Conservation (phyloP, 768 basidiomycete genomes). For the Serpula lacrymans region DNA sequence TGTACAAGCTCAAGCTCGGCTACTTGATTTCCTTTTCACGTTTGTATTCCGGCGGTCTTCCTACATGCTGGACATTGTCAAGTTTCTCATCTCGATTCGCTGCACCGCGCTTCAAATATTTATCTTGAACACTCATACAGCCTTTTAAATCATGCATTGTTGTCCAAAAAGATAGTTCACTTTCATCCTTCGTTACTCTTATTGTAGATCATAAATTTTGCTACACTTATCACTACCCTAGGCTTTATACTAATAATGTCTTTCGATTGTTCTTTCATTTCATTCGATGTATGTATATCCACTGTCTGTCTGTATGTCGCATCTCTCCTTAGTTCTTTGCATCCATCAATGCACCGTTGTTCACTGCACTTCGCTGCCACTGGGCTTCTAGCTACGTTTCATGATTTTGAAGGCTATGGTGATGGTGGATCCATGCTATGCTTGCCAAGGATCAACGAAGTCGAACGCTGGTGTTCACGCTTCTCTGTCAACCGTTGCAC, state of each 20-base stretch:
- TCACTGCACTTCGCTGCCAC: no score
- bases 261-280: background rate
- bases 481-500: no score
- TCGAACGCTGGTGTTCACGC: no score
- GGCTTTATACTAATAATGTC: background rate
- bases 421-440: no score
- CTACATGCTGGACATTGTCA: background rate
- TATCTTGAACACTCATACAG: background rate
- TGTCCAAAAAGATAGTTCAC: no score
- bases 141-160: conserved; percentile 1
- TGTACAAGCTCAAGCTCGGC: background rate
- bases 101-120: conserved; percentile 5
- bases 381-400: no score
- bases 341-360: background rate
- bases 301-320: background rate
- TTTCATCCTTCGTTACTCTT: background rate
- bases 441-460: no score
- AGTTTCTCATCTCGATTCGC: background rate
- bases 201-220: background rate
- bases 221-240: background rate
- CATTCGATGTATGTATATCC: conserved; percentile 1
- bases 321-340: background rate
- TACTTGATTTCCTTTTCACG: background rate
- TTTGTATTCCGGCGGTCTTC: no score
- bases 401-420: no score